Percentiles rank a stretch among this genome's conserved stretches.
phyloP scores from a whole-genome alignment of 2,329 filamentous ascomycete genomes.

The Epichloe brachyelytri region DNA sequence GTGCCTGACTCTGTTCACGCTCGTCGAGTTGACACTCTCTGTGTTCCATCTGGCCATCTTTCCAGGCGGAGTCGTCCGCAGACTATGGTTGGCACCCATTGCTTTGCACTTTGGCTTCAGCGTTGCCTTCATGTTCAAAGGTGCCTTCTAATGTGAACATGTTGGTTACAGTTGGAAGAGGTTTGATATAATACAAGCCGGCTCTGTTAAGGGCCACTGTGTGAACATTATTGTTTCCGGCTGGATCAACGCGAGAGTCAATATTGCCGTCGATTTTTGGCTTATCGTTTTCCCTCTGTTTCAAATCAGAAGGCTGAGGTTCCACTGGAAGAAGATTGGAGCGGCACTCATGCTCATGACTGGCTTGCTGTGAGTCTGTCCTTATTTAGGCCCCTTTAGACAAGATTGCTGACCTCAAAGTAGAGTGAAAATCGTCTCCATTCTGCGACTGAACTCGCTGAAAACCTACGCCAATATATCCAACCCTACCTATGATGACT shows the following conservation, averaged over 20 bases:
- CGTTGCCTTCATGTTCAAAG: not conserved
- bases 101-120: not conserved
- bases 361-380: slow-evolving; percentile 1
- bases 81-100: slow-evolving; percentile 1
- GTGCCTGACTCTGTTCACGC: too few relatives aligned
- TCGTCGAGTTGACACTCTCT: not conserved
- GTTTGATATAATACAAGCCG: not conserved
- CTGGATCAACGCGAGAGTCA: not conserved
- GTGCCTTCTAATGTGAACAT: not conserved
- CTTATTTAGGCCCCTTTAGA: too few relatives aligned
- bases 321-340: slow-evolving; percentile 4
- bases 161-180: not conserved
- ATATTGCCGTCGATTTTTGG: slow-evolving; percentile 1
- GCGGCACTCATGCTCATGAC: slow-evolving; percentile 4
- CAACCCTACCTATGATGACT: too few relatives aligned
- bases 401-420: too few relatives aligned
- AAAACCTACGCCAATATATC: too few relatives aligned
- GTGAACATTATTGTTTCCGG: not conserved
- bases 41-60: slow-evolving; percentile 4
- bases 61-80: not conserved
- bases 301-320: slow-evolving; percentile 1
- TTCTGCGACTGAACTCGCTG: too few relatives aligned
- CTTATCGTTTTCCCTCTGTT: not conserved
- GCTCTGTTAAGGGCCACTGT: not conserved
- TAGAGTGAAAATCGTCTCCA: too few relatives aligned